phyloP scores from a whole-genome alignment of 192 early-diverging fungal genomes.

The Coemansia sp. region DNA sequence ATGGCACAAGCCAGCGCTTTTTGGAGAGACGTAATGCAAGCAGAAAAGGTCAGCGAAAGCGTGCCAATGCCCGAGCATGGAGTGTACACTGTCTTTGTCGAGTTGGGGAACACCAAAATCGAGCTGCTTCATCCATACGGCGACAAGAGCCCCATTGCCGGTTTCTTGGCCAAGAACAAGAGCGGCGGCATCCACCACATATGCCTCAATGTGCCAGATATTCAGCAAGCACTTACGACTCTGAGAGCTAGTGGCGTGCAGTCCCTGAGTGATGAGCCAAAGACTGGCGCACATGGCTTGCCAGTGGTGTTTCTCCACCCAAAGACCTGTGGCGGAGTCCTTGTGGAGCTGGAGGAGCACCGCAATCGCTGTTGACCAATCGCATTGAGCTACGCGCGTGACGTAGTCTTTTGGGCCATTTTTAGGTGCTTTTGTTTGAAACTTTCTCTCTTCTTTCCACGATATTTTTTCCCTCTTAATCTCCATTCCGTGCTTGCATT shows the following conservation, averaged over 20 bases:
- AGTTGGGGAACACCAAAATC: constrained; percentile 85
- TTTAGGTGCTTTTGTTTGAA: neutral
- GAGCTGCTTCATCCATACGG: constrained; percentile 77
- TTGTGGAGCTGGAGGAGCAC: constrained; percentile 72
- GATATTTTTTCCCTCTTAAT: neutral
- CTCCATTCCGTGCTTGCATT: neutral
- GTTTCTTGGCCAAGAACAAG: constrained; percentile 79
- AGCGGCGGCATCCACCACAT: constrained; percentile 84
- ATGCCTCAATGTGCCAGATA: constrained; percentile 77
- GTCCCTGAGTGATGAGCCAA: constrained; percentile 68
- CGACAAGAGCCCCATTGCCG: constrained; percentile 74
- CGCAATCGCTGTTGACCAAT: constrained; percentile 6
- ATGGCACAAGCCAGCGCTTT: constrained; percentile 69
- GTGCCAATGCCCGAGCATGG: constrained; percentile 79
- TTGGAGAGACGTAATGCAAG: constrained; percentile 68
- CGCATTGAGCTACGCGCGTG: neutral
- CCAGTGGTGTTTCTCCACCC: constrained; percentile 83
- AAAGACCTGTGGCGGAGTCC: constrained; percentile 79
- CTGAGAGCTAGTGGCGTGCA: constrained; percentile 66
- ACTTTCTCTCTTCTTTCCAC: neutral
- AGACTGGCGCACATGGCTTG: constrained; percentile 80
- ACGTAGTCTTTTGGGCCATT: neutral
- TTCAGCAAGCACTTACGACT: constrained; percentile 65
- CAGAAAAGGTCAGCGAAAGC: constrained; percentile 68
- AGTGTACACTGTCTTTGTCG: constrained; percentile 84